These are phyloP conservation scores for Boletus reticulatus DNA, from an alignment of 768 basidiomycete genomes.

Conservation along the genomic window DNA sequence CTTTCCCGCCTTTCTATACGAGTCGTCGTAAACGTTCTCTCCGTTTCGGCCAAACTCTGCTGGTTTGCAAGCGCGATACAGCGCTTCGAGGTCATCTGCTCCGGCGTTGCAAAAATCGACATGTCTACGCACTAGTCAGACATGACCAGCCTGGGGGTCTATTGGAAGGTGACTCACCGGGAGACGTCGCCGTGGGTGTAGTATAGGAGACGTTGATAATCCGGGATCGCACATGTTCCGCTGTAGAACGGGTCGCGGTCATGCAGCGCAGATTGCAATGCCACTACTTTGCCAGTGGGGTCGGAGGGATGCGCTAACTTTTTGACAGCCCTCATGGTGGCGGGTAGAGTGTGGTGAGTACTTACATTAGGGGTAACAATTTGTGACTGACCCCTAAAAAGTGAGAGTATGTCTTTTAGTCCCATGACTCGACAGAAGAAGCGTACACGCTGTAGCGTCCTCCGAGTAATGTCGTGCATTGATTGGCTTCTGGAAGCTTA, in stretches of 20 bases:
- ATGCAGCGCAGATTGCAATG: neutral
- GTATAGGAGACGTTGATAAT: neutral
- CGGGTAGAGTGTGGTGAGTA: no score
- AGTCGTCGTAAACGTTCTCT: slow-evolving; percentile 1
- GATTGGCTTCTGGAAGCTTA: no score
- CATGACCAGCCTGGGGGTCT: neutral
- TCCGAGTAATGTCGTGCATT: no score
- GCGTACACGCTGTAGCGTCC: no score
- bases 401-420: no score
- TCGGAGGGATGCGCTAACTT: neutral
- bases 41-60: slow-evolving; percentile 4
- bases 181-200: neutral
- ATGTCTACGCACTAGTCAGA: no score
- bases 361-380: no score
- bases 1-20: slow-evolving; percentile 45
- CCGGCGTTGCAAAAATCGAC: no score
- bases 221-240: neutral
- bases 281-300: neutral
- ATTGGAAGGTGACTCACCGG: neutral
- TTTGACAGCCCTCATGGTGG: neutral
- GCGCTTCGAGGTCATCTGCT: no score
- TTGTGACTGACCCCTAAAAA: no score
- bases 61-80: neutral
- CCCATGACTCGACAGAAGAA: no score
- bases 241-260: slow-evolving; percentile 1